These are phyloP conservation scores for Bifiguratus adelaidae DNA, from an alignment of 192 early-diverging fungal species.

Conservation along the genomic window DNA sequence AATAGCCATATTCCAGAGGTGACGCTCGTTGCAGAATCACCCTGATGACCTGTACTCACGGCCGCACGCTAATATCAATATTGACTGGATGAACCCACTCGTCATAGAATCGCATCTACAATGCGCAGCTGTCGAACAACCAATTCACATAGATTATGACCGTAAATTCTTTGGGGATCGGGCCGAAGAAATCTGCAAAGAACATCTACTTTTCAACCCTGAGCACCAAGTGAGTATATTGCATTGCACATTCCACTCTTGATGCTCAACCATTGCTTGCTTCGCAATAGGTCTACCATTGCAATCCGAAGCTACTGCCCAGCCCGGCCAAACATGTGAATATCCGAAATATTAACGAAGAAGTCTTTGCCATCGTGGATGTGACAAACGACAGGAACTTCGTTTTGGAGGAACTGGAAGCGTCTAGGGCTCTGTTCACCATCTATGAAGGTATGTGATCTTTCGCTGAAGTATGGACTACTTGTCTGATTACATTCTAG, in stretches of 20 bases:
- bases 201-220: conserved; percentile 4
- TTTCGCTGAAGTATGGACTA: not conserved
- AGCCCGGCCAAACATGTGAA: conserved; percentile 28
- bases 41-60: conserved; percentile 41
- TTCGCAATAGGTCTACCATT: conserved; percentile 22
- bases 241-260: not conserved
- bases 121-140: conserved; percentile 62
- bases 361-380: conserved; percentile 36
- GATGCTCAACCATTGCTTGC: not conserved
- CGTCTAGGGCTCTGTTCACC: conserved; percentile 32
- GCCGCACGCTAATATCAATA: conserved; percentile 7
- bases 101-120: conserved; percentile 47
- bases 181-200: conserved; percentile 6
- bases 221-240: not conserved
- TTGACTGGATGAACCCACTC: conserved; percentile 26
- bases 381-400: conserved; percentile 20
- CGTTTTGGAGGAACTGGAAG: conserved; percentile 42
- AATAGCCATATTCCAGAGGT: no score
- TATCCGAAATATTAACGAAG: conserved; percentile 38
- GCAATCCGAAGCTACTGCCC: conserved; percentile 26
- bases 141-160: conserved; percentile 10
- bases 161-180: conserved; percentile 12
- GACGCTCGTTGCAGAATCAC: conserved; percentile 8
- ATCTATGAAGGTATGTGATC: conserved; percentile 38
- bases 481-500: conserved; percentile 9